Base-by-base conservation (phyloP, 2,329 filamentous ascomycete genomes). In the Trichoderma koningiopsis region DNA sequence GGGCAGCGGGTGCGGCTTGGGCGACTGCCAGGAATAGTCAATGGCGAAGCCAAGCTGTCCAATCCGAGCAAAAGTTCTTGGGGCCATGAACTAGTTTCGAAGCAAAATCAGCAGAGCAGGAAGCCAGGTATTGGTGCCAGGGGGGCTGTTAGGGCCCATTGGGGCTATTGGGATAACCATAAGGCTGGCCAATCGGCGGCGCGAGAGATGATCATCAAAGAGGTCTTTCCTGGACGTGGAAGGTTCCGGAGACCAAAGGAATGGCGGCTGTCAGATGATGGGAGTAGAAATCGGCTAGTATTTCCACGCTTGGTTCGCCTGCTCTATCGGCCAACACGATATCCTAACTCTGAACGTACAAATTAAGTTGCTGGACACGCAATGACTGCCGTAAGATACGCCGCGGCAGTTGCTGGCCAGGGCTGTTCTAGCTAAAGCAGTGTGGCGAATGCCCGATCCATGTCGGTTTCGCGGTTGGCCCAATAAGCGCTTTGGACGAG, bases 401-500 rank as follows among this genome's bases (percentile, higher is more conserved):
- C 37, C 40, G 40, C 55, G 63, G 63, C 63, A 67, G 55, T 67
- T 67, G 53, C 55, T 59, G n/a, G 29, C 33, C n/a, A 31, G 40
- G 55, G 40, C 40, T 40, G 29, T 37, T 37, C 16, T 40, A 55
- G 37, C 63, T 37, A 55, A 37, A 59, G 37, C 19, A 49, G 40
- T 67, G 63, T 67, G 63, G 63, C 55, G 63, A 67, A 59, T 67
- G 55, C 55, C 31, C n/a, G 55, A 59, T 49, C 63, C 63, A 35
- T 67, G 63, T 67, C 63, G 14, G 29, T 37, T 43, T 58, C 40
- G 55, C 63, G 55, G 63, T 67, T 67, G 63, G 63, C 63, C 63
- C 63, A 67, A 67, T 67, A 67, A 67, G 63, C 63, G 63, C 63
- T 55, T n/a, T n/a, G 29, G 55, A 67, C 63, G 63, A 67, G 63